Evolutionary conservation across 768 basidiomycete species (phyloP).

Genomic region (Tylopilus rubrobrunneus): DNA sequence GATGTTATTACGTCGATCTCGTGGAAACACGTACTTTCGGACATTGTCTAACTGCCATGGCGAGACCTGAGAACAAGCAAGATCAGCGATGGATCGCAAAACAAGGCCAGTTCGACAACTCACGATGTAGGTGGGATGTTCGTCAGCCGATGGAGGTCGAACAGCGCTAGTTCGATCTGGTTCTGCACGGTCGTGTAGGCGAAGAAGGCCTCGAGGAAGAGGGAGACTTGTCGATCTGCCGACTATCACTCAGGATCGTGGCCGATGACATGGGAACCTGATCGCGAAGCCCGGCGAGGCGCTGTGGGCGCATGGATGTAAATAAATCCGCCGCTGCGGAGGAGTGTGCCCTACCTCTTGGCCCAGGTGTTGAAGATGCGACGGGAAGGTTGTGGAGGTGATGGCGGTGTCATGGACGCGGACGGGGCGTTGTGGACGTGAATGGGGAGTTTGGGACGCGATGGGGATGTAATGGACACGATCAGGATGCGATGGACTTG

Average conservation of each 20-base stretch:
- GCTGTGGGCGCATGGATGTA: slow-evolving; percentile 11
- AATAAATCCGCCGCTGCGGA: background rate
- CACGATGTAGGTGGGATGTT: slow-evolving; percentile 53
- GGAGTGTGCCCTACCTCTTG: slow-evolving; percentile 38
- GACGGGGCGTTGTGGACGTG: too few relatives aligned
- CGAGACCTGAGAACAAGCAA: slow-evolving; percentile 42
- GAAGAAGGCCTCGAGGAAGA: slow-evolving; percentile 19
- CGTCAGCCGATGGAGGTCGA: slow-evolving; percentile 46
- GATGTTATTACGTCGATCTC: background rate
- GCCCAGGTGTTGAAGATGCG: too few relatives aligned
- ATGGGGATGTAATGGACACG: too few relatives aligned
- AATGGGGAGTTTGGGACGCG: too few relatives aligned
- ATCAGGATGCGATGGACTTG: too few relatives aligned
- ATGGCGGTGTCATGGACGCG: too few relatives aligned
- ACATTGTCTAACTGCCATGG: slow-evolving; percentile 62
- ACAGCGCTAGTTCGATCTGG: slow-evolving; percentile 43
- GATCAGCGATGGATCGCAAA: background rate
- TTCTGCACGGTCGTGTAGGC: slow-evolving; percentile 27
- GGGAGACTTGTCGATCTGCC: slow-evolving; percentile 23
- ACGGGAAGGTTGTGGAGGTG: too few relatives aligned
- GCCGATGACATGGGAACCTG: background rate
- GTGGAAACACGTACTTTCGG: slow-evolving; percentile 36
- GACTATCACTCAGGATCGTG: slow-evolving; percentile 18
- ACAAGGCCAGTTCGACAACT: background rate
- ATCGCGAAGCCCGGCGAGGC: slow-evolving; percentile 17